Evolutionary conservation across 169 alveolate species (phyloP), one percentile per base, ranked within the genome.

Genomic region (Blepharisma undulans): DNA sequence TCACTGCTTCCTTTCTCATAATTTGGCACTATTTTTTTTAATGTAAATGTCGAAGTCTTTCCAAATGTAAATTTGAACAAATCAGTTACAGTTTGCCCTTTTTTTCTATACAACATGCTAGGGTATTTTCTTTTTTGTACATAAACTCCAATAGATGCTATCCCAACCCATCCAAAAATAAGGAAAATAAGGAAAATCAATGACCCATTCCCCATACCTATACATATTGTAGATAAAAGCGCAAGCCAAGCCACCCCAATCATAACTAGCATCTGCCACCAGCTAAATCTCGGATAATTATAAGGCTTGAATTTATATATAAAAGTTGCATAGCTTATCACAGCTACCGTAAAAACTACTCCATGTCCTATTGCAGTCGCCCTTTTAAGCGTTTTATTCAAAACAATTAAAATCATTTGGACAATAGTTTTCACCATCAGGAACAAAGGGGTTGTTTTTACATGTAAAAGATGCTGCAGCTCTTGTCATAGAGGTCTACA

Each of bases 401-500:
- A 33, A 1, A 84, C 34, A 22, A 84, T 76, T 19, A 84, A 22
- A 32, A 59, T n/a, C 12, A 84, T 30, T 84, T 84, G 89, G 21
- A 84, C 22, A 8, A 59, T 25, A 21, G 71, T 33, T 84, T 84
- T 84, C 21, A 22, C 36, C 29, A 84, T 84, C 7, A 25, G 77
- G 22, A 36, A 36, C 8, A 48, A 32, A 25, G 74, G 60, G 19
- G 33, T 60, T 2, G 89, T 60, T n/a, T 48, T n/a, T 36, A 84
- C 29, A 8, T 84, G 33, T 76, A 84, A 21, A 22, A n/a, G 77
- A 4, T 21, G 78, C 72, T 34, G 71, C 60, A 84, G 30, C 10
- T 84, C 89, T 59, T 84, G 77, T 76, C 89, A 84, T 22, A 84
- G n/a, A 18, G 89, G 89, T 25, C 89, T 32, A 4, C 27, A 25